Conservation (phyloP, 371 early-diverging fungal genomes). For the Dinochytrium kinnereticum region DNA sequence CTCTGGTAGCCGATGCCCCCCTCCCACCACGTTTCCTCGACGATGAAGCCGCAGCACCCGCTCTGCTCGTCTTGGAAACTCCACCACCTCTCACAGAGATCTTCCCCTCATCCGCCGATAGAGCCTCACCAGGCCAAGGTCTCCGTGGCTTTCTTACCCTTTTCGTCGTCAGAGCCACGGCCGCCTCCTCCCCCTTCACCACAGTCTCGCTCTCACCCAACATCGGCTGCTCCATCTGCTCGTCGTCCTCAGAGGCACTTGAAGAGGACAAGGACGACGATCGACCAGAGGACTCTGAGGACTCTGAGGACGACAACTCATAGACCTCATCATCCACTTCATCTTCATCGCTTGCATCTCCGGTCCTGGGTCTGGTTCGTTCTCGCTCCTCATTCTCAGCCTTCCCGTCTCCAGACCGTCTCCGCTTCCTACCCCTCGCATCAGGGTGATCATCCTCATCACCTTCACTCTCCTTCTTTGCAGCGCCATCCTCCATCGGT, state of each 20-base stretch:
- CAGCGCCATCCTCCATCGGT: no score
- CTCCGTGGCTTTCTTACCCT: not conserved
- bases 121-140: constrained; percentile 3
- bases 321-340: not conserved
- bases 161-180: not conserved
- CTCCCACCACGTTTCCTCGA: not conserved
- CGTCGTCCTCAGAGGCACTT: not conserved
- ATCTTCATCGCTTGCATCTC: not conserved
- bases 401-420: no score
- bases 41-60: not conserved
- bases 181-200: not conserved
- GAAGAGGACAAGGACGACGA: no score
- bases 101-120: not conserved
- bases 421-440: no score
- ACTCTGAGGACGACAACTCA: no score
- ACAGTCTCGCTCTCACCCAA: not conserved
- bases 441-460: no score
- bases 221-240: not conserved
- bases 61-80: not conserved
- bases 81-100: not conserved
- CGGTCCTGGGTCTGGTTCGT: no score
- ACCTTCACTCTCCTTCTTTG: no score
- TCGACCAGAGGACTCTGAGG: no score
- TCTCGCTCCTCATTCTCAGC: no score
- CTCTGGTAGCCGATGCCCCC: no score